phyloP scores from a whole-genome alignment of 441 rosid genomes.

The Bocquillonia castaneifolia region DNA sequence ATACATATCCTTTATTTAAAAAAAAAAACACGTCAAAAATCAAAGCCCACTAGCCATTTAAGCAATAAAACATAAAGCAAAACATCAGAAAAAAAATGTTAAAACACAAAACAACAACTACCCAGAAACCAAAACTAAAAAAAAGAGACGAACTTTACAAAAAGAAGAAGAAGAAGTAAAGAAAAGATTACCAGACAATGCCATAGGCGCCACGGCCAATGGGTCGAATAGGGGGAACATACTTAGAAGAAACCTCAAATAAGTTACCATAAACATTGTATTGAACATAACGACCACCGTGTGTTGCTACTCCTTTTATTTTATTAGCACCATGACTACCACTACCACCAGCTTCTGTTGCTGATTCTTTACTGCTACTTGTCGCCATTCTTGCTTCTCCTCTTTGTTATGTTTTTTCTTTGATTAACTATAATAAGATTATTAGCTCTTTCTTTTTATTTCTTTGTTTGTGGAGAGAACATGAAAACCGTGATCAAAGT shows the following conservation, averaged over 20 bases:
- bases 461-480: not conserved
- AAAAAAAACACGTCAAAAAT: too few species aligned
- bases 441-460: too few species aligned
- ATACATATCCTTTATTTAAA: too few species aligned
- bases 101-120: not conserved
- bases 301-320: conserved; percentile 62
- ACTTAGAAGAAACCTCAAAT: conserved; percentile 81
- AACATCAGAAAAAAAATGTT: too few species aligned
- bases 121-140: not conserved
- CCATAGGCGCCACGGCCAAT: conserved; percentile 86
- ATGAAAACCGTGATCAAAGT: too few species aligned
- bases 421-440: too few species aligned
- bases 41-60: too few species aligned
- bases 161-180: not conserved
- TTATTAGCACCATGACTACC: conserved; percentile 14
- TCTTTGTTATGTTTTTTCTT: not conserved
- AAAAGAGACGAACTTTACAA: not conserved
- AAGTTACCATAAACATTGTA: conserved; percentile 77
- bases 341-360: conserved; percentile 15
- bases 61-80: too few species aligned
- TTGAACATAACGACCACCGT: conserved; percentile 82
- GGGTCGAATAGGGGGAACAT: conserved; percentile 82
- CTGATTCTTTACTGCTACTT: conserved; percentile 31
- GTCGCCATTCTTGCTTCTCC: conserved; percentile 12
- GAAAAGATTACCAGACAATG: conserved; percentile 53